phyloP scores from a whole-genome alignment of 2,329 filamentous ascomycete genomes.

The Apiospora koreana region DNA sequence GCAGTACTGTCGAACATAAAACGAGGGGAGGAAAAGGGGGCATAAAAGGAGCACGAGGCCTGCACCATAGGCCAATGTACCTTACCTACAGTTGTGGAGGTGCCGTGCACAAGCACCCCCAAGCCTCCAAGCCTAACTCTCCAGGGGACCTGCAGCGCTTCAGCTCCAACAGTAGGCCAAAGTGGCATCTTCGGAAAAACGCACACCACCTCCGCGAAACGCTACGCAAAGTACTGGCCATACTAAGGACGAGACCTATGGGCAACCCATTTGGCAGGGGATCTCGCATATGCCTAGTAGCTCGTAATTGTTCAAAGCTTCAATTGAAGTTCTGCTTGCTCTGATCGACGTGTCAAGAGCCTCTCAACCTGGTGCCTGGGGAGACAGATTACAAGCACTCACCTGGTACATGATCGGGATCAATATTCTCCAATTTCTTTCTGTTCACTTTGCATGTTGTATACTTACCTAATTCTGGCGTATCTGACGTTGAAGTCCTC shows the following conservation, averaged over 20 bases:
- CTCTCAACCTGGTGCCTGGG: background rate
- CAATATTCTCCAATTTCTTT: background rate
- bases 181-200: constrained; percentile 31
- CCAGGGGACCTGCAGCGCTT: too few relatives aligned
- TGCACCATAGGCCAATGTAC: background rate
- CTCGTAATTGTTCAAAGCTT: background rate
- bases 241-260: background rate
- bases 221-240: constrained; percentile 15
- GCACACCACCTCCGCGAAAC: constrained; percentile 20
- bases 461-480: background rate
- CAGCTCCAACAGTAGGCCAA: constrained; percentile 20
- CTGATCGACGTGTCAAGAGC: constrained; percentile 7
- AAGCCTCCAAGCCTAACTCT: background rate
- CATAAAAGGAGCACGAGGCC: background rate
- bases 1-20: background rate
- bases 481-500: background rate
- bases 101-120: too few relatives aligned
- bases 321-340: background rate
- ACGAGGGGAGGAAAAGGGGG: background rate
- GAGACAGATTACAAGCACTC: background rate
- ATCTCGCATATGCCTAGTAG: background rate
- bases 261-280: background rate
- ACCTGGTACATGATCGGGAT: background rate
- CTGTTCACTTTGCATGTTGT: background rate
- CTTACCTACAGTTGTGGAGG: background rate